A percentile compares a stretch with the other conserved stretches of the same genome.
Evolutionary conservation across 1,139 yeast genomes (phyloP).

Genomic region (Pneumocystis murina): DNA sequence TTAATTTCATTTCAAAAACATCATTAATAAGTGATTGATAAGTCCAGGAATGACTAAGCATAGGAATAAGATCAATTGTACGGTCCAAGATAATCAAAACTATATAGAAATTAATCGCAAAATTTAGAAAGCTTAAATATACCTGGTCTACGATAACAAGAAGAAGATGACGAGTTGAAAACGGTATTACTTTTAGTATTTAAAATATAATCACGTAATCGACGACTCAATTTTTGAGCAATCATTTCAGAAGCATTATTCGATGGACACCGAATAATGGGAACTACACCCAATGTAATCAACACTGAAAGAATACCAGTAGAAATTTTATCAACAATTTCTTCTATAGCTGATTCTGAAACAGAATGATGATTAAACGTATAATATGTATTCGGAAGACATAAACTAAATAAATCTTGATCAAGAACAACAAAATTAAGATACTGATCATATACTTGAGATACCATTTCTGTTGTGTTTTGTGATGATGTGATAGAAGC

Average conservation of each 20-base stretch:
- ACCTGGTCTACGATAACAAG: slow-evolving; percentile 16
- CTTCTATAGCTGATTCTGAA: slow-evolving; percentile 59
- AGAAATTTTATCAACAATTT: slow-evolving; percentile 53
- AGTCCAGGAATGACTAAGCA: slow-evolving; percentile 96
- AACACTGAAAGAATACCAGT: slow-evolving; percentile 67
- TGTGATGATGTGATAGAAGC: slow-evolving; percentile 58
- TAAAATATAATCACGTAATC: slow-evolving; percentile 67
- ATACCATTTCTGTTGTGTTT: slow-evolving; percentile 46
- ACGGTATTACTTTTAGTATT: slow-evolving; percentile 35
- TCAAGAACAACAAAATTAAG: slow-evolving; percentile 84
- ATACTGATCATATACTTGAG: slow-evolving; percentile 88
- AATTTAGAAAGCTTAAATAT: background rate
- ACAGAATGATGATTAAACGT: slow-evolving; percentile 55
- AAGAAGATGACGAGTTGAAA: slow-evolving; percentile 11
- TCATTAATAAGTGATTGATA: slow-evolving; percentile 94
- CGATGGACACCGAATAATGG: slow-evolving; percentile 77
- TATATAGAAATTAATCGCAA: slow-evolving; percentile 36
- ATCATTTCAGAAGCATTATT: slow-evolving; percentile 94
- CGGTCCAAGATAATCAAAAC: slow-evolving; percentile 77
- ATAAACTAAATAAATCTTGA: slow-evolving; percentile 74
- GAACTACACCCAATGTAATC: slow-evolving; percentile 55
- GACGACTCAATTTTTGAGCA: slow-evolving; percentile 71
- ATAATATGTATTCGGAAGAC: slow-evolving; percentile 49
- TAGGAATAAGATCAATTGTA: slow-evolving; percentile 74
- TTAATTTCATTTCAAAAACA: slow-evolving; percentile 66